A percentile compares a stretch with the other conserved stretches of the same genome.
Evolutionary conservation across 306 rosid species (phyloP).

Genomic region (Carpinus fangiana): DNA sequence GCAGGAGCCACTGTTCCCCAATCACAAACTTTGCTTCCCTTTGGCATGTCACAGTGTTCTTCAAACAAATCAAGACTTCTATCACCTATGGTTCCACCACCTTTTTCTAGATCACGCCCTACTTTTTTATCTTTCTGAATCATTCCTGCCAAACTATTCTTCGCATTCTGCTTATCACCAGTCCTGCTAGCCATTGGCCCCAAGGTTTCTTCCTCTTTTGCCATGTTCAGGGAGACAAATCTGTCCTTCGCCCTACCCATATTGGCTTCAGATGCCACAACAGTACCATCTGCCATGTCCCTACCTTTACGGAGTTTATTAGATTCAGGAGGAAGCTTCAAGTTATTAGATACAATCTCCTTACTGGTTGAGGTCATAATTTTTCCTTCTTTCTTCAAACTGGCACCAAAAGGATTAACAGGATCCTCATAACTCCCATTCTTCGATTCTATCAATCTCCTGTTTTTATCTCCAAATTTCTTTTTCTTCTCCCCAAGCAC

Average conservation of each 20-base stretch:
- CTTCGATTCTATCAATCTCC: slow-evolving; percentile 53
- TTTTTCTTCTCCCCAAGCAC: slow-evolving; percentile 42
- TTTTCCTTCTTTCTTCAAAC: slow-evolving; percentile 47
- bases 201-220: slow-evolving; percentile 33
- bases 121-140: slow-evolving; percentile 47
- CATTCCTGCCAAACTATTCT: slow-evolving; percentile 40
- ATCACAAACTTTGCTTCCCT: slow-evolving; percentile 42
- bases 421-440: slow-evolving; percentile 45
- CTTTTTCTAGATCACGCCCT: slow-evolving; percentile 34
- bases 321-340: slow-evolving; percentile 76
- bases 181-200: slow-evolving; percentile 36
- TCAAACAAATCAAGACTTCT: background rate
- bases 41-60: slow-evolving; percentile 18
- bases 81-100: slow-evolving; percentile 21
- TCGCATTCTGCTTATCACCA: slow-evolving; percentile 30
- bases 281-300: slow-evolving; percentile 36
- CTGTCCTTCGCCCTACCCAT: slow-evolving; percentile 48
- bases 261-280: slow-evolving; percentile 39
- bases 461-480: slow-evolving; percentile 45
- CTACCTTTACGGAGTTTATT: slow-evolving; percentile 36
- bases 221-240: slow-evolving; percentile 27
- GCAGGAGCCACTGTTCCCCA: slow-evolving; percentile 1
- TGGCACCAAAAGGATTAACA: slow-evolving; percentile 15
- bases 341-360: slow-evolving; percentile 66
- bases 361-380: slow-evolving; percentile 52